Evolutionary conservation across 192 early-diverging fungal genomes (phyloP).

Genomic region (Kickxella alabastrina): DNA sequence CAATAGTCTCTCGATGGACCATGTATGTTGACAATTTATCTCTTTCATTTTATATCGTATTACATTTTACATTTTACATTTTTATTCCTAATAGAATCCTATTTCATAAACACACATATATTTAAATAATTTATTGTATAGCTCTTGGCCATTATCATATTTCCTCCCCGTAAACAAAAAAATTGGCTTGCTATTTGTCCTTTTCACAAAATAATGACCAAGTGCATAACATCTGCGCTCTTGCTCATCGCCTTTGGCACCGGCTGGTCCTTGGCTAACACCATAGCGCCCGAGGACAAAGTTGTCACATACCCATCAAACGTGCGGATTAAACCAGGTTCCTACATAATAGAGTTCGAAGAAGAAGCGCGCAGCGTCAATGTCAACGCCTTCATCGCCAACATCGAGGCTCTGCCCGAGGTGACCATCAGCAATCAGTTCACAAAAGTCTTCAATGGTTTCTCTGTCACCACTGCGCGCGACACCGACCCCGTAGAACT

Average conservation of each 20-base stretch:
- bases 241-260: not conserved
- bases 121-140: not conserved
- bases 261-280: not conserved
- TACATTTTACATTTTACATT: no score
- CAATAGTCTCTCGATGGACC: no score
- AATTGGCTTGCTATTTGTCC: no score
- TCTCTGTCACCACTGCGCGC: not conserved
- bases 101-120: not conserved
- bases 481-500: not conserved
- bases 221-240: not conserved
- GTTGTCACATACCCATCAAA: not conserved
- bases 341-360: constrained; percentile 2
- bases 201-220: no score
- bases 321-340: constrained; percentile 2
- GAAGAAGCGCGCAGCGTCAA: not conserved
- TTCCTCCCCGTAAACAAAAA: no score
- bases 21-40: no score
- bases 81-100: no score
- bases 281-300: constrained; percentile 2
- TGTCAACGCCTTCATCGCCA: constrained; percentile 1
- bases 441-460: constrained; percentile 2
- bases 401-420: not conserved
- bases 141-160: no score
- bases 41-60: no score
- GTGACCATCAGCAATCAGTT: constrained; percentile 8